Base-by-base conservation (phyloP, 192 early-diverging fungal genomes). In the Coemansia sp. region DNA sequence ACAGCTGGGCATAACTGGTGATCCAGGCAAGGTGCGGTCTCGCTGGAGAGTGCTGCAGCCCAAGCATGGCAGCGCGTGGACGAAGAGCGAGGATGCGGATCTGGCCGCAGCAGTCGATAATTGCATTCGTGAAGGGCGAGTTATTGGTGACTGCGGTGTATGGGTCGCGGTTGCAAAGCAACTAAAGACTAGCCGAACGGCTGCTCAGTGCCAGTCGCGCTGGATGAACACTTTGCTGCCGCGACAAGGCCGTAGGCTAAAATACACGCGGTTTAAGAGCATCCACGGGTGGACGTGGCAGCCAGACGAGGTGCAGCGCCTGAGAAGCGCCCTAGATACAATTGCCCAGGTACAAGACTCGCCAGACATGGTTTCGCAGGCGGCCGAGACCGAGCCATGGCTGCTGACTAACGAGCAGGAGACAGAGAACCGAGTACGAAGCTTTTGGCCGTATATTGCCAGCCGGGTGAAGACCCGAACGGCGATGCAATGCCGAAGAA, bases 391-490 rank as follows among this genome's bases (percentile, higher is more conserved):
- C 7, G 72, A 75, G 52, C 72, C 72, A 4, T 75, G 72, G 72
- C 58, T 75, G 5, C 40, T 75, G 15, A 19, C 35, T 3, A 36
- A 36, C 15, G 9, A 36, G 4, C 8, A 14, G 7, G 8, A 27
- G 7, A 10, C 29, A 2, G 54, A 28, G 2, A 31, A 46, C 25
- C 27, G 51, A 6, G 5, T 9, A 3, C 29, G 10, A 5, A 40
- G 57, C 23, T 75, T 49, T 39, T 75, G 72, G 72, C 27, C 25
- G 15, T 60, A 52, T 26, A 27, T 68, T 23, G 60, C 72, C 17
- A 57, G 65, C 50, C 49, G 43, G 0, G 72, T 75, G 12, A 51
- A 51, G 20, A 68, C 72, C 27, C 50, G 72, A 28, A 67, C 72
- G 17, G 34, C 72, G 1, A 11, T 40, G n/a, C 72, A 75, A 30